A percentile compares a stretch with the other conserved stretches of the same genome.
These are phyloP conservation scores for Amanita rubescens DNA, from an alignment of 768 basidiomycete species.

Conservation along the genomic window DNA sequence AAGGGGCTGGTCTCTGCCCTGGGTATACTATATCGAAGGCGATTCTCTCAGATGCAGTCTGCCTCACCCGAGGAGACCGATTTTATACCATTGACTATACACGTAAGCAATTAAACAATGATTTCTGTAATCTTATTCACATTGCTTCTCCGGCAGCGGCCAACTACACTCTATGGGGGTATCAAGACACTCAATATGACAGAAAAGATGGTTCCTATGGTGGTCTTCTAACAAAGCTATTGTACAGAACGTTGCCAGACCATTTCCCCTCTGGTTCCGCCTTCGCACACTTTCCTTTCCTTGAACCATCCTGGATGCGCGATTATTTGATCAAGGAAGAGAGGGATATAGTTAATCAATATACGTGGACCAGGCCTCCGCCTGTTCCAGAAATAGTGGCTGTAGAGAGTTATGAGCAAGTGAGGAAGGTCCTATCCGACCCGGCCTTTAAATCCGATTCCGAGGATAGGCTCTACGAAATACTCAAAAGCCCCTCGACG, in stretches of 20 bases:
- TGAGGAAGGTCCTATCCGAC: conserved; percentile 26
- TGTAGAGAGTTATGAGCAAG: conserved; percentile 26
- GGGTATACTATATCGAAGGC: conserved; percentile 80
- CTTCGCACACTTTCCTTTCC: conserved; percentile 79
- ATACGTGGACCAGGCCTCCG: conserved; percentile 52
- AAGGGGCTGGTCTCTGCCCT: conserved; percentile 73
- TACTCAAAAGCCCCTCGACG: conserved; percentile 16
- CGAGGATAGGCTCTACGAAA: conserved; percentile 23
- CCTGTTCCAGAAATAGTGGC: conserved; percentile 15
- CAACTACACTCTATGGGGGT: conserved; percentile 78
- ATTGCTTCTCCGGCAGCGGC: conserved; percentile 34
- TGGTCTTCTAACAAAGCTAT: conserved; percentile 64
- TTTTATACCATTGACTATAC: conserved; percentile 75
- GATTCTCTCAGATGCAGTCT: conserved; percentile 77
- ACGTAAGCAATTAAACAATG: conserved; percentile 35
- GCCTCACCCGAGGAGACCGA: conserved; percentile 69
- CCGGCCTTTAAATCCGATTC: conserved; percentile 26
- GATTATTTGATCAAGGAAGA: conserved; percentile 27
- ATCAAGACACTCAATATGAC: conserved; percentile 60
- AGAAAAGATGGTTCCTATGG: conserved; percentile 64
- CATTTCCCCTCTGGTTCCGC: conserved; percentile 57
- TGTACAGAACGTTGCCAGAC: conserved; percentile 65
- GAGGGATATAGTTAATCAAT: conserved; percentile 31
- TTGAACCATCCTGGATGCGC: conserved; percentile 49
- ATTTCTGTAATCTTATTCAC: not conserved